phyloP scores from a whole-genome alignment of 768 basidiomycete species.

The Kwoniella botswanensis region DNA sequence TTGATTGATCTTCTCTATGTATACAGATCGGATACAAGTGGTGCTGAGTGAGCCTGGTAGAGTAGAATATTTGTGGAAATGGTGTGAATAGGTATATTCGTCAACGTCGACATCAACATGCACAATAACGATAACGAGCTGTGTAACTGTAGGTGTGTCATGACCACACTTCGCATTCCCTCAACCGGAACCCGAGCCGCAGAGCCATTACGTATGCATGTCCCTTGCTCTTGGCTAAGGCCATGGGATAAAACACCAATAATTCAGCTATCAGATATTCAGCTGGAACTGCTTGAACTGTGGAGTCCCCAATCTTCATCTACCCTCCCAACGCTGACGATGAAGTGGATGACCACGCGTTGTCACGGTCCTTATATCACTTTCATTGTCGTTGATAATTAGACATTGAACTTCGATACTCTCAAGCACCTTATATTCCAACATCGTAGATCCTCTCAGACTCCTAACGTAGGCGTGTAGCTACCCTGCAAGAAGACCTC shows the following conservation, averaged over 20 bases:
- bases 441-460: too few relatives aligned
- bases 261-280: background rate
- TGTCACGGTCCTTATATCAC: background rate
- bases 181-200: background rate
- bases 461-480: too few relatives aligned
- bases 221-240: background rate
- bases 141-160: background rate
- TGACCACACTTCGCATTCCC: background rate
- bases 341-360: background rate
- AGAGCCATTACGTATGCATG: background rate
- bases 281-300: background rate
- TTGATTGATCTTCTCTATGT: background rate
- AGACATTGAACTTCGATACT: background rate
- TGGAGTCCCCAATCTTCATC: background rate
- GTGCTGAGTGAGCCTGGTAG: too few relatives aligned
- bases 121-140: background rate
- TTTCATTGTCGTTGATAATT: background rate
- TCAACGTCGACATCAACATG: constrained; percentile 7
- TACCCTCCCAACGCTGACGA: background rate
- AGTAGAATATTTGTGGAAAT: too few relatives aligned
- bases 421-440: background rate
- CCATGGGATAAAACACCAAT: background rate
- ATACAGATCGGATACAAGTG: background rate
- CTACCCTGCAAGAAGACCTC: too few relatives aligned
- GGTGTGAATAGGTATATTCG: background rate